Evolutionary conservation across 2,329 filamentous ascomycete species (phyloP), one percentile per base, ranked within the genome.

Genomic region (Gnomoniopsis sp.): DNA sequence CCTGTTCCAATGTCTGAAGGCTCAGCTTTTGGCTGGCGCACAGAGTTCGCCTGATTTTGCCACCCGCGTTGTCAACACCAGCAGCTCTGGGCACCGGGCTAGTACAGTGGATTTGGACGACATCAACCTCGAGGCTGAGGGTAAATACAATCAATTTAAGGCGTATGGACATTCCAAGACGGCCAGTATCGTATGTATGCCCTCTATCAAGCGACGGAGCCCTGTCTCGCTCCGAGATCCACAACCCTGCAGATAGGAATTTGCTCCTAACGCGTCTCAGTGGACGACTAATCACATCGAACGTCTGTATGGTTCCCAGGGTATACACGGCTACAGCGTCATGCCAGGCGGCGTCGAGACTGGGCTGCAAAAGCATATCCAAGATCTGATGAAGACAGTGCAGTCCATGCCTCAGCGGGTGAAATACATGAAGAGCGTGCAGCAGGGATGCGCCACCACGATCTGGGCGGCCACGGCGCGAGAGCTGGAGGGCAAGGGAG

Each of bases 1-100:
- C 0, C 71, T 84, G 11, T 79, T 82, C 63, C 72, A 79, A 34
- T 72, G 81, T 3, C 69, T 84, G 48, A 76, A 77, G 55, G 68
- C 72, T 7, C 65, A 72, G 1, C 66, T 83, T 6, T 67, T 80
- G 2, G 65, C 71, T 2, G 72, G 72, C 2, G 65, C 73, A 1
- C 75, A 72, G 1, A 66, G 74, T 0, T 64, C 65, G 0, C 58
- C 53, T 10, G 49, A 33, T 6, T 79, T 77, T 52, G 63, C 70
- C 14, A 77, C 74, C 14, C 73, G 80, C 11, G 75, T 83, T 7
- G 71, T 83, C 51, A 68, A 70, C 10, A 67, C 81, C 4, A 72
- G 77, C 4, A 77, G 75, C 21, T 63, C 70, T 1, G 77, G 65
- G 8, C 79, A 82, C 63, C 72, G 72, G 17, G 55, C 53, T 7